Base-by-base conservation (phyloP, 768 basidiomycete species). In the Daedaleopsis sinensis region DNA sequence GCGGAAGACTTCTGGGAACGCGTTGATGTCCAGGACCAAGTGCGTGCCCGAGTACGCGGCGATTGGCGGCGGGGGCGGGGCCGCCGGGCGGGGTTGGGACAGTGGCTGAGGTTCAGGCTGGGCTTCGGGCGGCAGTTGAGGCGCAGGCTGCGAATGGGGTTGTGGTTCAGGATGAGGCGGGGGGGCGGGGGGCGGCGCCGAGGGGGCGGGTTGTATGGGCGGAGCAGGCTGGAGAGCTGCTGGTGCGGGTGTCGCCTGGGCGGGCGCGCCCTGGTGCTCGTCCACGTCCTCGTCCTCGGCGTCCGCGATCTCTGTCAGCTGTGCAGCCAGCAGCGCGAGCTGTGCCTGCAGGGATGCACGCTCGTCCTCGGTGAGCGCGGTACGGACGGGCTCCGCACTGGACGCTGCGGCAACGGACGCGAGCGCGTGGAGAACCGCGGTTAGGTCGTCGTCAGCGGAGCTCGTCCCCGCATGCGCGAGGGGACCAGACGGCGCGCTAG, bases 271-370 rank as follows among this genome's bases (percentile, higher is more conserved):
- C 38, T 72, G 73, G 38, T 74, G 75, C 0, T 70, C 68, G 5
- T 65, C 63, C 24, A 66, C 74, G 38, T 74, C 76, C 0, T 70
- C 68, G 5, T 65, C 63, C 24, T 67, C 66, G 16, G 21, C 75
- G 54, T 84, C 82, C 15, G 83, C 85, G 50, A 91, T 77, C 70
- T 90, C 90, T 24, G 84, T 82, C 24, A 93, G 70, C 68, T 92
- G 91, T 0, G 86, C 87, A 5, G 90, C 88, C 57, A 92, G 71
- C 35, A 92, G 78, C 3, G 86, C 89, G 47, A 92, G 78, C 64
- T 88, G 88, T 0, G 87, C 89, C 68, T 91, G 90, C 55, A 92
- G 71, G 55, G 86, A 84, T 38, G 90, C 89, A 18, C 91, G 80
- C 49, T 82, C 77, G 55, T 79, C 76, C 46, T 77, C 76, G 32